Percentiles rank a stretch among this genome's conserved stretches.
phyloP scores from a whole-genome alignment of 495 filamentous ascomycete species.

The Trichoderma parareesei region DNA sequence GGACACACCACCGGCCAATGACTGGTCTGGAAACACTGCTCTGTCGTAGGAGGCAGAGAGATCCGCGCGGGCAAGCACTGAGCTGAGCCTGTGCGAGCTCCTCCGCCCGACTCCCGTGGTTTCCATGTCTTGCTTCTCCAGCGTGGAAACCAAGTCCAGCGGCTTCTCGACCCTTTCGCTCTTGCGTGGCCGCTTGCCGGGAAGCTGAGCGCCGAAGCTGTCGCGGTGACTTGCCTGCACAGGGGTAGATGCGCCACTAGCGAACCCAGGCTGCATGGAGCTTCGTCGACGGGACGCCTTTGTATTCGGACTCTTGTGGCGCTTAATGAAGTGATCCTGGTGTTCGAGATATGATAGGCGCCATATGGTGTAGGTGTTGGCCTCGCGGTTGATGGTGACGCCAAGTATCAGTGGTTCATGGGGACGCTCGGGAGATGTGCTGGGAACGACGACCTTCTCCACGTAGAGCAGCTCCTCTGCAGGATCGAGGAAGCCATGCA shows the following conservation, averaged over 20 bases:
- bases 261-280: conserved; percentile 70
- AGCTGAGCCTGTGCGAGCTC: conserved; percentile 83
- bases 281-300: conserved; percentile 65
- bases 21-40: conserved; percentile 64
- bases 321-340: conserved; percentile 44
- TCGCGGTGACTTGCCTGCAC: conserved; percentile 45
- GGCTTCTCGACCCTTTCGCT: conserved; percentile 43
- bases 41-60: conserved; percentile 70
- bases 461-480: conserved; percentile 78
- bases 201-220: conserved; percentile 39
- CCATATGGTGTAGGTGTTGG: conserved; percentile 72
- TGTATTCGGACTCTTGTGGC: conserved; percentile 37
- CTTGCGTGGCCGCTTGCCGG: conserved; percentile 36
- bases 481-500: conserved; percentile 44
- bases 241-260: conserved; percentile 76
- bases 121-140: conserved; percentile 59
- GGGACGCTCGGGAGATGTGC: conserved; percentile 3
- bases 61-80: conserved; percentile 83
- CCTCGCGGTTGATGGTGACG: conserved; percentile 69
- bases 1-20: conserved; percentile 39
- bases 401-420: conserved; percentile 53
- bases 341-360: conserved; percentile 58
- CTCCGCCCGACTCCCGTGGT: conserved; percentile 54
- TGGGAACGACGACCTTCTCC: conserved; percentile 23
- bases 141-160: conserved; percentile 46